phyloP scores from a whole-genome alignment of 768 basidiomycete genomes.

The Kwoniella botswanensis region DNA sequence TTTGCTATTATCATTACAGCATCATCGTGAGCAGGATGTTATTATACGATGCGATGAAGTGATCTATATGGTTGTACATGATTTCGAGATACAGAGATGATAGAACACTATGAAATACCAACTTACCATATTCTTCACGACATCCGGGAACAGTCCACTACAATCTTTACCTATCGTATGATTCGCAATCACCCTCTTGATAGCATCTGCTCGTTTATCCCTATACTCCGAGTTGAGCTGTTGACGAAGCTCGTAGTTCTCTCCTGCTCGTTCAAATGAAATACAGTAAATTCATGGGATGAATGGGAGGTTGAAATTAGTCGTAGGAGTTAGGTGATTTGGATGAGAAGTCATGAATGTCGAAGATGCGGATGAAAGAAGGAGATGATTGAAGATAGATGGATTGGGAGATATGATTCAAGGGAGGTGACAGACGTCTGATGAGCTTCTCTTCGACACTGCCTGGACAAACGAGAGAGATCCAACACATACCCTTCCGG shows the following conservation, averaged over 20 bases:
- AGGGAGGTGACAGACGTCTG: not conserved
- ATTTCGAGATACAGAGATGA: too few species aligned
- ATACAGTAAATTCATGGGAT: not conserved
- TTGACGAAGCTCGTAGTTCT: constrained; percentile 95
- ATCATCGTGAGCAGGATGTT: too few species aligned
- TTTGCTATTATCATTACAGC: constrained; percentile 66
- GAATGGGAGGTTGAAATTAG: not conserved
- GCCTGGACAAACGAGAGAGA: not conserved
- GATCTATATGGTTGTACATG: too few species aligned
- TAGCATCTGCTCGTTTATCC: constrained; percentile 96
- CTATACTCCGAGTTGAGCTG: constrained; percentile 97
- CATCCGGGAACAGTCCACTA: constrained; percentile 89
- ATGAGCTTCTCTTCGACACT: not conserved
- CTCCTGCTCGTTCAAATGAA: constrained; percentile 62
- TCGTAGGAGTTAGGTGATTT: too few species aligned
- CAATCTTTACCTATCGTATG: constrained; percentile 99
- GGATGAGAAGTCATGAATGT: too few species aligned
- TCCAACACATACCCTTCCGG: constrained; percentile 29
- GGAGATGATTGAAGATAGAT: not conserved
- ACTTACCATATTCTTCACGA: constrained; percentile 82
- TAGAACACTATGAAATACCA: too few species aligned
- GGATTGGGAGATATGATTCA: not conserved
- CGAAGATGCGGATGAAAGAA: not conserved
- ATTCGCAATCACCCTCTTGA: constrained; percentile 94
- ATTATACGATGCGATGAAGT: too few species aligned